A percentile compares a stretch with the other conserved stretches of the same genome.
Conservation (phyloP, 495 filamentous ascomycete genomes). For the Penicillium cinerascens region DNA sequence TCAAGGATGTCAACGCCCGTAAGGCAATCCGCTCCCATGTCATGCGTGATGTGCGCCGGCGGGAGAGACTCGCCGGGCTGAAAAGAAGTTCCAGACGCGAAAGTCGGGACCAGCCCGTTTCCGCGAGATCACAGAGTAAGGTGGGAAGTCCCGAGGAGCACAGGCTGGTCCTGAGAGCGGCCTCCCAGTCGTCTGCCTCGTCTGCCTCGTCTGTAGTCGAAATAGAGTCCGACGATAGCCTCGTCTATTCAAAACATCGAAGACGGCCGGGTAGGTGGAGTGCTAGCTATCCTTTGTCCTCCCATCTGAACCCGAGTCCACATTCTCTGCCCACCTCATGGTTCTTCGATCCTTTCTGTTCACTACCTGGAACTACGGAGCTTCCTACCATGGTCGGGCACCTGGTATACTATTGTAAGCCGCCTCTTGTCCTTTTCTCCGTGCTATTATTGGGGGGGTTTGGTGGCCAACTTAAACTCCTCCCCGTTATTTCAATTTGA, state of each 20-base stretch:
- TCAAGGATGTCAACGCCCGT: constrained; percentile 36
- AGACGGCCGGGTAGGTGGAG: constrained; percentile 17
- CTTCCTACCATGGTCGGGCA: constrained; percentile 20
- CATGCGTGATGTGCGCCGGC: constrained; percentile 39
- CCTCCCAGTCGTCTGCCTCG: constrained; percentile 16
- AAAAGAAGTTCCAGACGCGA: constrained; percentile 33
- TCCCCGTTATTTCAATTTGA: neutral
- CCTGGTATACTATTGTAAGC: constrained; percentile 33
- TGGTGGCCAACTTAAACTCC: neutral
- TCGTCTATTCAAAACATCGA: constrained; percentile 7
- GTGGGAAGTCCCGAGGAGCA: constrained; percentile 7
- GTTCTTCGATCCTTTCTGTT: constrained; percentile 33
- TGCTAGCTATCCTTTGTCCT: constrained; percentile 10
- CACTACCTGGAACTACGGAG: constrained; percentile 25
- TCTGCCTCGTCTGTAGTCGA: constrained; percentile 6
- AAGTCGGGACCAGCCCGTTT: constrained; percentile 6
- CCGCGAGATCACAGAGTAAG: constrained; percentile 1
- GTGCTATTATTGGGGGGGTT: neutral
- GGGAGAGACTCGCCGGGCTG: constrained; percentile 32
- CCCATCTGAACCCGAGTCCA: constrained; percentile 17
- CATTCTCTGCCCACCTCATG: constrained; percentile 20
- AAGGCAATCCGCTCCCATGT: constrained; percentile 39
- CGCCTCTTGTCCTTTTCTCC: neutral
- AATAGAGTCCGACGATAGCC: neutral
- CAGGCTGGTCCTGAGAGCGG: constrained; percentile 14